Percentiles rank a stretch among this genome's conserved stretches.
phyloP scores from a whole-genome alignment of 2,329 filamentous ascomycete genomes.

The Paracoccidioides lutzii region DNA sequence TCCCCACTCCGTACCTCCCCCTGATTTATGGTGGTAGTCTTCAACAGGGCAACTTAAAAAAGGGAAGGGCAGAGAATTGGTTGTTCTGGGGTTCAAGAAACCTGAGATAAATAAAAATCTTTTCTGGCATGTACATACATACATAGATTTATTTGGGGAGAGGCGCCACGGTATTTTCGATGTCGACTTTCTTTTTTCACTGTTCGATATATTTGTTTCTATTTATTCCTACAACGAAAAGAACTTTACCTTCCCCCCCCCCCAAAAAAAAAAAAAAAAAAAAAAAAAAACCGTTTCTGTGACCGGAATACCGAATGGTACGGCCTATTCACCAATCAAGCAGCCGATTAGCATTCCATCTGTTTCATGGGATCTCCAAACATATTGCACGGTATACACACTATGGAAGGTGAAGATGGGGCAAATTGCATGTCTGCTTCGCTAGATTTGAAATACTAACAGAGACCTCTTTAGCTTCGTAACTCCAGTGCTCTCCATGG shows the following conservation, averaged over 20 bases:
- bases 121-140: slow-evolving; percentile 2
- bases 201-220: neutral
- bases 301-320: neutral
- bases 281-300: too few relatives aligned
- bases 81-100: neutral
- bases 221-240: neutral
- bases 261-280: too few relatives aligned
- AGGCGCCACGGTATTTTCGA: neutral
- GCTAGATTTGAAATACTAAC: too few relatives aligned
- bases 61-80: neutral
- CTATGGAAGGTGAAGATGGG: neutral
- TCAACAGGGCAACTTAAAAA: neutral
- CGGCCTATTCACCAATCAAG: neutral
- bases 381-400: too few relatives aligned
- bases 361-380: too few relatives aligned
- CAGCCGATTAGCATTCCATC: neutral
- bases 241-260: too few relatives aligned
- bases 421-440: too few relatives aligned
- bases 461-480: too few relatives aligned
- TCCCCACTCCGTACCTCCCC: neutral
- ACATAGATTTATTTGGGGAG: neutral
- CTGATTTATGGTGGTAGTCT: neutral
- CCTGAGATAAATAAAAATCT: neutral
- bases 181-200: neutral
- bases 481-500: too few relatives aligned